Evolutionary conservation across 805 yeast species (phyloP).

Genomic region (Wickerhamomyces alni): DNA sequence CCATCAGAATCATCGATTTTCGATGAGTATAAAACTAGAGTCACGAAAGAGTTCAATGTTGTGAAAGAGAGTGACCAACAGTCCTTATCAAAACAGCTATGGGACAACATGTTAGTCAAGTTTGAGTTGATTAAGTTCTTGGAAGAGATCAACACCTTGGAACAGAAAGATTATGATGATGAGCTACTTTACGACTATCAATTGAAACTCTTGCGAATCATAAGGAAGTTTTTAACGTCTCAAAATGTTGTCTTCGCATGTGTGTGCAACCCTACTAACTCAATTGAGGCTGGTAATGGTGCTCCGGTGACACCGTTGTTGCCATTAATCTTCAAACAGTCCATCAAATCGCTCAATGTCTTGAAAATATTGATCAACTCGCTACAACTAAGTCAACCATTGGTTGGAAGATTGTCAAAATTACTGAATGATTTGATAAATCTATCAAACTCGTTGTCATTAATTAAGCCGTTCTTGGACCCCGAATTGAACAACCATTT

Average conservation of each 20-base stretch:
- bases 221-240: conserved; percentile 23
- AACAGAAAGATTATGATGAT: conserved; percentile 19
- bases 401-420: conserved; percentile 18
- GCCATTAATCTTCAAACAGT: conserved; percentile 25
- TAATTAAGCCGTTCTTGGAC: conserved; percentile 24
- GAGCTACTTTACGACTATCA: conserved; percentile 30
- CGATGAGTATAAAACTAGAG: not conserved
- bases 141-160: conserved; percentile 25
- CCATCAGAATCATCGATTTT: not conserved
- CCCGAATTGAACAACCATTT: conserved; percentile 20
- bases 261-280: conserved; percentile 17
- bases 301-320: conserved; percentile 20
- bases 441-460: conserved; percentile 20
- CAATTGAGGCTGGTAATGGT: conserved; percentile 13
- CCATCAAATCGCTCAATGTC: conserved; percentile 21
- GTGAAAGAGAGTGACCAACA: not conserved
- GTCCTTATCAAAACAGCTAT: conserved; percentile 19
- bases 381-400: conserved; percentile 19
- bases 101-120: conserved; percentile 28
- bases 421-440: conserved; percentile 22
- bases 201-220: conserved; percentile 32
- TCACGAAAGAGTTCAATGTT: not conserved
- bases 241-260: conserved; percentile 9
- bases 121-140: conserved; percentile 31
- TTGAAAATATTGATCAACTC: conserved; percentile 24